These are phyloP conservation scores for Zasmidium angulare DNA, from an alignment of 2,329 filamentous ascomycete genomes.

Conservation along the genomic window DNA sequence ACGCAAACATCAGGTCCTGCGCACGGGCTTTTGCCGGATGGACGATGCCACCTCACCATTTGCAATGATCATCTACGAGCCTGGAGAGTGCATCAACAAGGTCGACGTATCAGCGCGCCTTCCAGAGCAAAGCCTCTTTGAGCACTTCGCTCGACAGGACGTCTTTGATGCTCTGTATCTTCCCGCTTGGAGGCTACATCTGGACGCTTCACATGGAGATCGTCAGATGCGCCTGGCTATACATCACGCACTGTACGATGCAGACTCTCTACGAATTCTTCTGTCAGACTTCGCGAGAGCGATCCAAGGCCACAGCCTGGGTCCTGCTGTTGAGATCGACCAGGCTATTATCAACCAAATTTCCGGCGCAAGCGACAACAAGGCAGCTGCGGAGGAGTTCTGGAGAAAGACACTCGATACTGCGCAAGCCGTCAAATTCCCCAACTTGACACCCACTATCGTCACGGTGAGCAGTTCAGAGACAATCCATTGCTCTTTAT, in stretches of 20 bases:
- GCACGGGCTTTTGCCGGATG: conserved; percentile 69
- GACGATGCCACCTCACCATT: conserved; percentile 64
- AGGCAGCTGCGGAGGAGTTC: conserved; percentile 43
- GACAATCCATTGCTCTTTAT: conserved; percentile 40
- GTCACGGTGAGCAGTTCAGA: conserved; percentile 36
- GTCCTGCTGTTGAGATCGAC: conserved; percentile 39
- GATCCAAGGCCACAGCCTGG: conserved; percentile 35
- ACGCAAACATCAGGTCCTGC: conserved; percentile 66
- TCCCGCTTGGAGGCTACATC: conserved; percentile 63
- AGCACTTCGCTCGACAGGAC: conserved; percentile 11
- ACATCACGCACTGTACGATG: conserved; percentile 86
- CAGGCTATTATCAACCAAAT: conserved; percentile 44
- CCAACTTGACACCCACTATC: conserved; percentile 67
- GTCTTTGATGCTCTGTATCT: conserved; percentile 49
- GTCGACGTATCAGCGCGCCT: conserved; percentile 1
- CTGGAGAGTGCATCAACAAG: conserved; percentile 14
- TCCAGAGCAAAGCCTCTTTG: conserved; percentile 32
- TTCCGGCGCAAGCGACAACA: conserved; percentile 7
- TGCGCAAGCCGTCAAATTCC: conserved; percentile 64
- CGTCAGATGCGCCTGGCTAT: conserved; percentile 53
- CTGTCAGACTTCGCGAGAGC: conserved; percentile 57
- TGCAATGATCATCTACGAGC: conserved; percentile 68
- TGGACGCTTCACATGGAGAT: conserved; percentile 40
- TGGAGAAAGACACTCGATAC: conserved; percentile 57
- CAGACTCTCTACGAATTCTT: conserved; percentile 67